Percentiles rank a stretch among this genome's conserved stretches.
phyloP scores from a whole-genome alignment of 352 stramenopile species.

The Pythium coloratum region DNA sequence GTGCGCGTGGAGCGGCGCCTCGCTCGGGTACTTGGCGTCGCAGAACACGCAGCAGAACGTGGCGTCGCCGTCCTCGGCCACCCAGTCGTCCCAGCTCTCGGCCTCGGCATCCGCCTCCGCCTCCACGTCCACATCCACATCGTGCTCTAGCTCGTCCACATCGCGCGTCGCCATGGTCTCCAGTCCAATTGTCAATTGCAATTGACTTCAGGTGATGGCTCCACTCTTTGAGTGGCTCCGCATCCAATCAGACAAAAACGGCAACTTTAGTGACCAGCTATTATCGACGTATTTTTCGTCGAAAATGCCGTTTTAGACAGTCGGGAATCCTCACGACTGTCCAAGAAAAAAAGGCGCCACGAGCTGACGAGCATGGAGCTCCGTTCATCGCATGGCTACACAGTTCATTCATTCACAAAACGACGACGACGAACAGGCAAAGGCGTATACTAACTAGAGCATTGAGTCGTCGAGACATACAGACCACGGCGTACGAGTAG shows the following conservation, averaged over 20 bases:
- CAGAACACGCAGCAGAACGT: conserved; percentile 79
- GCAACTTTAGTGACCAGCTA: background rate
- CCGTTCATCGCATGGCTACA: too few relatives aligned
- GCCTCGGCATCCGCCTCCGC: conserved; percentile 21
- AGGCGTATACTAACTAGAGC: background rate
- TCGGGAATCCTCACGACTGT: background rate
- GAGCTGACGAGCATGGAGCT: background rate
- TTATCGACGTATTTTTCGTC: conserved; percentile 1
- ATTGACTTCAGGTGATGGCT: conserved; percentile 8
- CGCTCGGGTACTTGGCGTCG: conserved; percentile 35
- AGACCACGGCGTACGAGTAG: background rate
- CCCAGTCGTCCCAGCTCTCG: conserved; percentile 87
- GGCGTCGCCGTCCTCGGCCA: conserved; percentile 56
- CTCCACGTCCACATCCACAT: conserved; percentile 11
- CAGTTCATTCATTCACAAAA: background rate
- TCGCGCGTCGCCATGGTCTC: conserved; percentile 14
- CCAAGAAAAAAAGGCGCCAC: background rate
- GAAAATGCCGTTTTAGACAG: background rate
- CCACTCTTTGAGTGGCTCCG: conserved; percentile 1
- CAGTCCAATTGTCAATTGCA: background rate
- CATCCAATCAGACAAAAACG: conserved; percentile 7
- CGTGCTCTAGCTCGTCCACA: conserved; percentile 22
- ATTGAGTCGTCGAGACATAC: background rate
- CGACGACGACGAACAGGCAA: background rate
- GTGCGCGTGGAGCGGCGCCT: conserved; percentile 64